Base-by-base conservation (phyloP, 2,329 filamentous ascomycete genomes). In the Diaporthe sp. region DNA sequence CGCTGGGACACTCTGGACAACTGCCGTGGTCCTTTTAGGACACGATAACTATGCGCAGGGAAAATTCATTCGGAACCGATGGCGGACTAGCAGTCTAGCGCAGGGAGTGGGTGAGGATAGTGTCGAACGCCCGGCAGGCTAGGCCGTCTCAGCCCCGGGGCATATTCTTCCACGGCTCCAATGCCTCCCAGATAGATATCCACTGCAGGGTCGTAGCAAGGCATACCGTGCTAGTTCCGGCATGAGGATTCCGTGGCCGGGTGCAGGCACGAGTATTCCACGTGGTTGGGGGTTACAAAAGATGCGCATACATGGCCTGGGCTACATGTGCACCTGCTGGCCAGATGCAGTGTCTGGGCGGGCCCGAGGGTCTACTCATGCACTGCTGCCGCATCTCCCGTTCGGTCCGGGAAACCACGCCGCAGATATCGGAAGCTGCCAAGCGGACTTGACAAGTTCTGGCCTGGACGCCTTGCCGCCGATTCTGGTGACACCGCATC, bases 191-290 rank as follows among this genome's bases (percentile, higher is more conserved):
- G 35, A 9, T n/a, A n/a, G n/a, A 67, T 52, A 25, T 25, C 19
- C 61, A 67, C 30, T 33, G 30, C 45, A 67, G 60, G 45, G 55
- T 45, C 12, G 47, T 38, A 64, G 58, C 47, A 42, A 45, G 66
- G 61, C 47, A n/a, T n/a, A 47, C 47, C 45, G 30, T 52, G 22
- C 64, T 68, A 68, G 64, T 54, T 17, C 33, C 64, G 64, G 64
- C 64, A 68, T 68, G 33, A 68, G 33, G 47, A 54, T 68, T 52
- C 64, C 47, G 64, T 54, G 3, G 22, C n/a, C 45, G 45, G 64
- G 45, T 54, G 45, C 64, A 68, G 33, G 47, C 72, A 74, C 73
- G 68, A 64, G 68, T 58, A 57, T 58, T 74, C 73, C 73, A 74
- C 73, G 73, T 74, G 73, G 73, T 57, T 40, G 42, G 30, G 68